These are phyloP conservation scores for Strigomonas galati DNA, from an alignment of 208 protist genomes.

Conservation along the genomic window DNA sequence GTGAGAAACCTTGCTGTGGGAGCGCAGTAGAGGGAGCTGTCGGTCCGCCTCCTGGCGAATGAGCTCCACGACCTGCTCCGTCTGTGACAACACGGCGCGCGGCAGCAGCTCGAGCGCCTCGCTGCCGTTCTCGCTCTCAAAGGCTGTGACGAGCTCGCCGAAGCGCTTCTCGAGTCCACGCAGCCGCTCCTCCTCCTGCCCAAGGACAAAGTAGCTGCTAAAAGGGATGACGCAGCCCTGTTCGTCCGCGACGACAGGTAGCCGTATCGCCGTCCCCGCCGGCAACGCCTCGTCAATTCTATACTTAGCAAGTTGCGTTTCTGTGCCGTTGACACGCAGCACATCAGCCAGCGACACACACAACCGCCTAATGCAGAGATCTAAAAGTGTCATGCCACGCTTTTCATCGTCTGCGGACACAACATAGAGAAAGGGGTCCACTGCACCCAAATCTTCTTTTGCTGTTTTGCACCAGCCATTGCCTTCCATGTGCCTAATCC, in stretches of 20 bases:
- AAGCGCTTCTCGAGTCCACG: constrained; percentile 30
- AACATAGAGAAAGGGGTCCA: constrained; percentile 14
- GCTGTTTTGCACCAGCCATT: no score
- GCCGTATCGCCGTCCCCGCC: constrained; percentile 39
- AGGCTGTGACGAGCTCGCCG: constrained; percentile 21
- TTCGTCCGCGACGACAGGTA: constrained; percentile 28
- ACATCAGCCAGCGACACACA: constrained; percentile 40
- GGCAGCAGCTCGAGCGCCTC: constrained; percentile 22
- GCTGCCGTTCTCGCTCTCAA: constrained; percentile 17
- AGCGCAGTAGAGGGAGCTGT: constrained; percentile 41
- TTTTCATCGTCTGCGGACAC: not conserved
- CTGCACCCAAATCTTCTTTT: not conserved
- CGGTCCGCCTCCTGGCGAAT: constrained; percentile 47
- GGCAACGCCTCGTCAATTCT: constrained; percentile 26
- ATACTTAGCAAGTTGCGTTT: constrained; percentile 18
- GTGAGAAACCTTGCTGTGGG: constrained; percentile 21
- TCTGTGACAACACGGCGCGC: constrained; percentile 47
- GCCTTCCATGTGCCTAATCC: no score
- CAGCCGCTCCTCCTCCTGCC: constrained; percentile 41
- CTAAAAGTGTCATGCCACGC: not conserved
- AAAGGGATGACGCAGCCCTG: constrained; percentile 18
- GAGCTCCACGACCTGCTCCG: constrained; percentile 40
- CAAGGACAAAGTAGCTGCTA: constrained; percentile 44
- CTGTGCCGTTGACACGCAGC: constrained; percentile 40
- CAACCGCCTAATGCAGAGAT: not conserved